Conservation (phyloP, 2,329 filamentous ascomycete species). For the Setomelanomma holmii region DNA sequence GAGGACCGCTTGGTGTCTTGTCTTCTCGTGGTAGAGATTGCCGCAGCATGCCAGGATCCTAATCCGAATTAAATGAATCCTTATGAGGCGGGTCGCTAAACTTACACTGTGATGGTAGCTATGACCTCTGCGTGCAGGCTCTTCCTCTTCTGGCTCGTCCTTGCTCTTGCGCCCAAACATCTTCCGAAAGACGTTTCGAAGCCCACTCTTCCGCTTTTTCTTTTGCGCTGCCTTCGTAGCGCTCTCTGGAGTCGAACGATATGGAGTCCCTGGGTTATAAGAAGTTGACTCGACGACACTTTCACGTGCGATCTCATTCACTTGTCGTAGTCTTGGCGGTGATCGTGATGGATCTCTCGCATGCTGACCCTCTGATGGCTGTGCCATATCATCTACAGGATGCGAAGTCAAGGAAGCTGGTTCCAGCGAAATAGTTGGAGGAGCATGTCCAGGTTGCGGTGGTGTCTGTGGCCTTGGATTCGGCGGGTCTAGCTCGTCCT, state of each 20-base stretch:
- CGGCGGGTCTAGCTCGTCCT: slow-evolving; percentile 21
- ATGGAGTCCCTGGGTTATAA: slow-evolving; percentile 36
- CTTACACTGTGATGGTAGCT: slow-evolving; percentile 47
- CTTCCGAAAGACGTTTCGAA: slow-evolving; percentile 46
- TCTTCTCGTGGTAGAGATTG: slow-evolving; percentile 29
- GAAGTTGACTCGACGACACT: slow-evolving; percentile 32
- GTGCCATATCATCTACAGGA: slow-evolving; percentile 12
- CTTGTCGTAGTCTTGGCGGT: slow-evolving; percentile 30
- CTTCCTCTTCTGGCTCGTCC: slow-evolving; percentile 32
- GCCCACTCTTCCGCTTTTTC: slow-evolving; percentile 46
- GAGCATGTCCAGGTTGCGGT: slow-evolving; percentile 18
- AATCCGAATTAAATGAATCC: slow-evolving; percentile 6
- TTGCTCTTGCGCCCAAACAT: slow-evolving; percentile 47
- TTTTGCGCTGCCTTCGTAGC: slow-evolving; percentile 32
- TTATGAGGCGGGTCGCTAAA: slow-evolving; percentile 2
- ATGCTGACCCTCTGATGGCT: slow-evolving; percentile 11
- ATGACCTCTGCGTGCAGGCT: slow-evolving; percentile 32
- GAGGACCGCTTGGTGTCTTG: slow-evolving; percentile 26
- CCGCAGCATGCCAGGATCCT: slow-evolving; percentile 42
- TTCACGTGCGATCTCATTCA: slow-evolving; percentile 33
- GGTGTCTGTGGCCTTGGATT: slow-evolving; percentile 19
- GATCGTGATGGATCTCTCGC: slow-evolving; percentile 19
- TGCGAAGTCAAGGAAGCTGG: slow-evolving; percentile 17
- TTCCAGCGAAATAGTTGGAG: slow-evolving; percentile 17
- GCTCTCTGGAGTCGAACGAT: slow-evolving; percentile 39